phyloP scores from a whole-genome alignment of 2,329 filamentous ascomycete genomes.

The Gaeumannomyces sp. region DNA sequence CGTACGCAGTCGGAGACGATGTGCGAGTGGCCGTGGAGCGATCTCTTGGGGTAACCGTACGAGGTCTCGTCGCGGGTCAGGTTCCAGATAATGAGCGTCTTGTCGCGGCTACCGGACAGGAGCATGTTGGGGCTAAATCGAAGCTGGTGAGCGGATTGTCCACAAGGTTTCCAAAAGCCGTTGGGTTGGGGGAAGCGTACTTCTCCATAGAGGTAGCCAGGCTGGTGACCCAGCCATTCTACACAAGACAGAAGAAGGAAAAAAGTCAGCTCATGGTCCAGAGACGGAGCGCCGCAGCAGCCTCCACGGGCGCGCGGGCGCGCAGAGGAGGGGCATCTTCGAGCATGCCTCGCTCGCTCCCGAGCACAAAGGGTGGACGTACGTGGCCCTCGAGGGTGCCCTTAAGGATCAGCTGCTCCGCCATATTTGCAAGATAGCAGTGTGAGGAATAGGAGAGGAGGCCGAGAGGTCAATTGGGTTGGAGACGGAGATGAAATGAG shows the following conservation, averaged over 20 bases:
- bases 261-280: slow-evolving; percentile 20
- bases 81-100: slow-evolving; percentile 99
- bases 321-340: slow-evolving; percentile 2
- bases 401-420: slow-evolving; percentile 93
- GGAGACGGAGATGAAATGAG: slow-evolving; percentile 4
- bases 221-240: slow-evolving; percentile 98
- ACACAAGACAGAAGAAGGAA: slow-evolving; percentile 16
- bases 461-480: slow-evolving; percentile 7
- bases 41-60: slow-evolving; percentile 99
- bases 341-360: slow-evolving; percentile 8
- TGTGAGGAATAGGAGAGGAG: slow-evolving; percentile 23
- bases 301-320: neutral
- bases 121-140: slow-evolving; percentile 90
- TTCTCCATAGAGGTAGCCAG: slow-evolving; percentile 99
- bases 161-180: neutral
- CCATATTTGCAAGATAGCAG: slow-evolving; percentile 51
- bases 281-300: slow-evolving; percentile 10
- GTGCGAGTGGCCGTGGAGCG: slow-evolving; percentile 97
- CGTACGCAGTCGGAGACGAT: slow-evolving; percentile 99
- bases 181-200: slow-evolving; percentile 45
- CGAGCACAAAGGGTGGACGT: slow-evolving; percentile 36
- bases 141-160: slow-evolving; percentile 19
- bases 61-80: slow-evolving; percentile 96
- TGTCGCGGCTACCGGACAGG: slow-evolving; percentile 93
- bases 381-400: slow-evolving; percentile 96